Evolutionary conservation across 2,329 filamentous ascomycete genomes (phyloP), one percentile per base, ranked within the genome.

Genomic region (Fusarium nygamai): DNA sequence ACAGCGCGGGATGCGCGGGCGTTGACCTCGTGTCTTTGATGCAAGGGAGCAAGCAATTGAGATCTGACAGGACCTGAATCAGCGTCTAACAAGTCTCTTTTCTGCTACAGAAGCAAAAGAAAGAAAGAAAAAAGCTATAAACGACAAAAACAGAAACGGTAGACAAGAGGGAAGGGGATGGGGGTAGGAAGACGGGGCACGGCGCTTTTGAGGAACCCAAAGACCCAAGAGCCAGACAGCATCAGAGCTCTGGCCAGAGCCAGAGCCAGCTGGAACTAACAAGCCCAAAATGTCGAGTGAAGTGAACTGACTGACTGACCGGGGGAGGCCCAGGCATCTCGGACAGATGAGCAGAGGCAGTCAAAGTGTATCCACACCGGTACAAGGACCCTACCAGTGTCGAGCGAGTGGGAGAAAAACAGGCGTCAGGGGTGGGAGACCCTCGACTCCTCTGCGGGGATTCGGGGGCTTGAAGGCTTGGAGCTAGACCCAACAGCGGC

Each of bases 391-490:
- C 62, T 72, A 66, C 62, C 59, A 68, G 72, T 57, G 54, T 58
- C 57, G 64, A 61, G 58, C 56, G 65, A 70, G 50, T 59, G 59
- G 73, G 69, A 71, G 48, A 65, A 74, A 75, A 78, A 70, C 76
- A 78, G 75, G 76, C 76, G 75, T 76, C 76, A 78, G 74, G 76
- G 74, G 72, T 31, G 67, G 67, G 27, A 68, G 75, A 75, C 74
- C 72, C 76, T 76, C 72, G 72, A 78, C 74, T 72, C 64, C 41
- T 78, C 73, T 78, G 76, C 76, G 76, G 76, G 76, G 72, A 43
- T 69, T 74, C 67, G 67, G 71, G 70, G 71, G 59, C 62, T 70
- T 64, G 48, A 66, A 66, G 72, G 75, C 71, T 76, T 78, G 71
- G 61, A 78, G 76, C 76, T 76, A 78, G 71, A 68, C 76, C 75